phyloP scores from a whole-genome alignment of 768 basidiomycete genomes.

The Candolleomyces eurysporus region DNA sequence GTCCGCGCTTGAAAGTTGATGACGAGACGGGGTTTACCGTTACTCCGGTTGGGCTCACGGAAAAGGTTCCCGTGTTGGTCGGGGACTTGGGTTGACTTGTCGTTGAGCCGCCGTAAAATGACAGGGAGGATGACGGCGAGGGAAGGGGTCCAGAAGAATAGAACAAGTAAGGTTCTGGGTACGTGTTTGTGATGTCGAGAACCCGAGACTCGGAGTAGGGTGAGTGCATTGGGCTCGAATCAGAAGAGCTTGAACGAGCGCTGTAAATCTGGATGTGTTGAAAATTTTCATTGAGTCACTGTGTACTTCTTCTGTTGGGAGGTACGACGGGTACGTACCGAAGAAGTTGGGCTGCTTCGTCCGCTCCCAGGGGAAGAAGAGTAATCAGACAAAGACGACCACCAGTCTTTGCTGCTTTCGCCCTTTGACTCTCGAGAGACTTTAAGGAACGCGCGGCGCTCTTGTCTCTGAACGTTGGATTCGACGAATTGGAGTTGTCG shows the following conservation, averaged over 20 bases:
- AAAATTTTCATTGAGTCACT: too few species aligned
- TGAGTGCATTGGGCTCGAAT: constrained; percentile 6
- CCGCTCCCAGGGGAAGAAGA: neutral
- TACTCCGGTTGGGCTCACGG: too few species aligned
- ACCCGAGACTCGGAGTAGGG: neutral
- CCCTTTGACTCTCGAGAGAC: constrained; percentile 32
- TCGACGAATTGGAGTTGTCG: constrained; percentile 45
- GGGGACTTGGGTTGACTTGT: neutral
- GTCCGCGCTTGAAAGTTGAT: constrained; percentile 1
- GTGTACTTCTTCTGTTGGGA: neutral
- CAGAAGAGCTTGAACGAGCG: neutral
- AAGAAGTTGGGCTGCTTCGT: constrained; percentile 8
- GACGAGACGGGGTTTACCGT: too few species aligned
- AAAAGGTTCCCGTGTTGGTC: too few species aligned
- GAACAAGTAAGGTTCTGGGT: constrained; percentile 5
- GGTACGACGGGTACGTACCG: constrained; percentile 2
- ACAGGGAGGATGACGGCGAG: neutral
- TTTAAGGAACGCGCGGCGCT: constrained; percentile 52
- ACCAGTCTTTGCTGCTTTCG: neutral
- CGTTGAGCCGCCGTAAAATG: too few species aligned
- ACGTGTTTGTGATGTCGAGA: constrained; percentile 8
- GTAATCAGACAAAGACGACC: neutral
- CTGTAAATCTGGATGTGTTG: neutral
- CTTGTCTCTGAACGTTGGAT: constrained; percentile 43
- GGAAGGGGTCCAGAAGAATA: neutral